Evolutionary conservation across 176 grass and related monocot genomes (phyloP).

Genomic region (Thalia dealbata): DNA sequence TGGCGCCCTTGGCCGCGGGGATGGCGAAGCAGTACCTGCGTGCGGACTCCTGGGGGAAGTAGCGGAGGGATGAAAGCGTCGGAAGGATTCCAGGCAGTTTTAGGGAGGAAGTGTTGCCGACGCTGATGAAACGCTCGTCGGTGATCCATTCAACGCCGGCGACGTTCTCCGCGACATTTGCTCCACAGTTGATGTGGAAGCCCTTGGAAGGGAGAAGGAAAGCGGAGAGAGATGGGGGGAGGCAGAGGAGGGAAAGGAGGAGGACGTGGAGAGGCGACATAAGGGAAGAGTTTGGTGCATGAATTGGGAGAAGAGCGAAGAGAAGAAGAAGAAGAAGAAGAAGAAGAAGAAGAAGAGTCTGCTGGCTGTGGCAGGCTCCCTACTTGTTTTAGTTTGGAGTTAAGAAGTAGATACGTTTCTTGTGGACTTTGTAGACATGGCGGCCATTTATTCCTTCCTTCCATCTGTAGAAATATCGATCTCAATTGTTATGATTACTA

Average conservation of each 20-base stretch:
- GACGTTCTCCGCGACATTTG: conserved; percentile 12
- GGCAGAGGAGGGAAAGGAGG: too few species aligned
- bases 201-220: too few species aligned
- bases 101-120: conserved; percentile 26
- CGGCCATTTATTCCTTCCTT: conserved; percentile 77
- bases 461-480: background rate
- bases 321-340: background rate
- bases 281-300: too few species aligned
- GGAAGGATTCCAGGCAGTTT: conserved; percentile 6
- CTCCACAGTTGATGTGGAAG: conserved; percentile 62
- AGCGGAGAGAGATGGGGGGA: too few species aligned
- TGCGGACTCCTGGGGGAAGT: conserved; percentile 47
- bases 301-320: too few species aligned
- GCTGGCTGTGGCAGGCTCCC: conserved; percentile 23
- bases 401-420: conserved; percentile 36
- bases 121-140: conserved; percentile 40
- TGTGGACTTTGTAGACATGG: conserved; percentile 21
- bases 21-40: conserved; percentile 69
- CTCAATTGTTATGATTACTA: background rate
- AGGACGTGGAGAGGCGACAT: too few species aligned
- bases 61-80: conserved; percentile 47
- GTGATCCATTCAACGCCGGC: conserved; percentile 42
- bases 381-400: background rate
- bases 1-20: conserved; percentile 24
- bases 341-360: background rate